Base-by-base conservation (phyloP, 257 asterid species). In the Phtheirospermum japonicum region DNA sequence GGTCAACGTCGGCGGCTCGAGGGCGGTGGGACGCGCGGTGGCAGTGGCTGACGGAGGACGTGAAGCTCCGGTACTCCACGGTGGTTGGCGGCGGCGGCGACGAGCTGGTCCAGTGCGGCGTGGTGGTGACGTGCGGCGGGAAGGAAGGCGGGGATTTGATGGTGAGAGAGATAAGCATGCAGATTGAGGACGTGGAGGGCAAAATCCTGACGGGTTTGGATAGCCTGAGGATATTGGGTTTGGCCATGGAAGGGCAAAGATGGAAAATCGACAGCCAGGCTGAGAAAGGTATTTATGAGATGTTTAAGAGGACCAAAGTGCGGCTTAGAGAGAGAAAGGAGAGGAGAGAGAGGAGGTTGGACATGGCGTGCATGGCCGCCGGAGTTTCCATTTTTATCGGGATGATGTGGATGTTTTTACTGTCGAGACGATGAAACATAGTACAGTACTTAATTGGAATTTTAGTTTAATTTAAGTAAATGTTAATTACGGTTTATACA, bases 41-140 rank as follows among this genome's bases (percentile, higher is more conserved):
- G 17, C 91, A 79, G 58, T 82, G 91, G 85, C 42, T 84, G 59
- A 79, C 83, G 20, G 82, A 68, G 14, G 85, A 86, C 50, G 42
- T 84, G 28, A 77, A 79, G 70, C 65, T 79, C 2, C 57, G 76
- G 9, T 89, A 57, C 63, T 60, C 82, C 10, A 77, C 83, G 14
- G 76, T 79, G 26, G 56, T 75, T 74, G 66, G 33, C 17, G 53
- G 65, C 12, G 70, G 75, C 12, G 53, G 8, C 53, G 26, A 18
- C 5, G 53, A 17, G 26, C 1, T 5, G 11, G 11, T 18, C 16
- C 80, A 73, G 67, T 80, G 79, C 12, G 67, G 75, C n/a, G 80
- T 84, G 76, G 75, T 79, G 26, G 56, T 75, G 75, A 63, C 33
- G 12, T 59, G 68, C 34, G 69, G 49, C 16, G 60, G 71, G 13